Evolutionary conservation across 441 rosid genomes (phyloP), one percentile per base, ranked within the genome.

Genomic region (Euphorbia celastroides): DNA sequence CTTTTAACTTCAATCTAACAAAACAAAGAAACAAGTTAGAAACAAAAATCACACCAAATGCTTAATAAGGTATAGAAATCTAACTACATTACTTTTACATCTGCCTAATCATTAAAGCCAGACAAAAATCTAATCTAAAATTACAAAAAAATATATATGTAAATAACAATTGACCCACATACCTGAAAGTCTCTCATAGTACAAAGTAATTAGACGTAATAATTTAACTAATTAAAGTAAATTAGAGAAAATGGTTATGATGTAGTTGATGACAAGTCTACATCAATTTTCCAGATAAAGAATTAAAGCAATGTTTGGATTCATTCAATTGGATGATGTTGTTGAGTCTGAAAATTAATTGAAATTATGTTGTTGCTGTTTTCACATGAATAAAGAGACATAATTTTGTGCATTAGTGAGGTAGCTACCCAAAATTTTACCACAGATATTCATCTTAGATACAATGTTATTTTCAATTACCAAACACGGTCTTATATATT

Each of bases 391-490:
- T 46, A 61, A 62, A 66, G 64, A 67, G 41, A 54, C 36, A 62
- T 44, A 31, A 19, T 27, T 17, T 38, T 16, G 32, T n/a, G 34
- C 5, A 46, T 57, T 64, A 64, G 64, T 20, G 36, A 12, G n/a
- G 60, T 59, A 65, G 51, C 66, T 61, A 51, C 69, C 52, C 2
- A 4, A 22, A 11, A 25, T 34, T 54, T 72, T 66, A 66, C 63
- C 70, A 54, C 57, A 66, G 54, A 41, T 61, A 46, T 66, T 54
- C 9, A 64, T 63, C 69, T n/a, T n/a, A n/a, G n/a, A n/a, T n/a
- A n/a, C n/a, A n/a, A 67, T 34, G 72, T 73, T 72, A 57, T 30
- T 68, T 62, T 73, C 76, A 50, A 10, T 62, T 30, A 63, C 60
- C 72, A 68, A 73, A 56, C 65, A 20, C 34, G n/a, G n/a, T n/a